Base-by-base conservation (phyloP, 2,329 filamentous ascomycete genomes). In the Corynespora cassiicola region DNA sequence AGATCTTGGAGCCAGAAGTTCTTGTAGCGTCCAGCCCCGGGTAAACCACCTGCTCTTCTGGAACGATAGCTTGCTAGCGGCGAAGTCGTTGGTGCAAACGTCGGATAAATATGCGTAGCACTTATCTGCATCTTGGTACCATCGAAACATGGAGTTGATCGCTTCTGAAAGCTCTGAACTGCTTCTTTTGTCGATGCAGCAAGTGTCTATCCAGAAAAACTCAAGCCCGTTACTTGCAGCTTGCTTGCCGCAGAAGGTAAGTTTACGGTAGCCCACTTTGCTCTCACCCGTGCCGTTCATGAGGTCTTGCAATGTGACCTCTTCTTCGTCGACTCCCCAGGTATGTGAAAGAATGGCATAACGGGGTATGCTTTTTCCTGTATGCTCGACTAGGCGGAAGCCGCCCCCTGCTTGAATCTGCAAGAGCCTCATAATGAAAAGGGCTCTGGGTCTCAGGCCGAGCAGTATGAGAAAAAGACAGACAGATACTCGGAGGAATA, bases 161-260 rank as follows among this genome's bases (percentile, higher is more conserved):
- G 41, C 36, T 12, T 38, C 41, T 23, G 22, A 24, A 2, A 47
- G 31, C 10, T 48, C 44, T 12, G 38, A 36, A 9, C 29, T 39
- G 24, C 38, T 48, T 4, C 23, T 24, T 12, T 52, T 50, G 34
- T 52, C 35, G 30, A 53, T 51, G 31, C 50, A 53, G 25, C 37
- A 48, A 14, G 53, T 47, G 18, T 57, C 51, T 8, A 55, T 31
- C 54, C 46, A 57, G 0, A 40, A 31, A 15, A 47, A 47, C 7
- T 12, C 11, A 3, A 47, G 8, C 1, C 32, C n/a, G 8, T 50
- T 35, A 7, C 19, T 16, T 24, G 39, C 20, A 7, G 47, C 47
- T 35, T 48, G 39, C n/a, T 24, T n/a, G 20, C 41, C 44, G 15
- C 37, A 40, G 19, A 20, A 29, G 3, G 5, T 22, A 21, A 34